phyloP scores from a whole-genome alignment of 352 stramenopile species.

The Globisporangium okanoganense region DNA sequence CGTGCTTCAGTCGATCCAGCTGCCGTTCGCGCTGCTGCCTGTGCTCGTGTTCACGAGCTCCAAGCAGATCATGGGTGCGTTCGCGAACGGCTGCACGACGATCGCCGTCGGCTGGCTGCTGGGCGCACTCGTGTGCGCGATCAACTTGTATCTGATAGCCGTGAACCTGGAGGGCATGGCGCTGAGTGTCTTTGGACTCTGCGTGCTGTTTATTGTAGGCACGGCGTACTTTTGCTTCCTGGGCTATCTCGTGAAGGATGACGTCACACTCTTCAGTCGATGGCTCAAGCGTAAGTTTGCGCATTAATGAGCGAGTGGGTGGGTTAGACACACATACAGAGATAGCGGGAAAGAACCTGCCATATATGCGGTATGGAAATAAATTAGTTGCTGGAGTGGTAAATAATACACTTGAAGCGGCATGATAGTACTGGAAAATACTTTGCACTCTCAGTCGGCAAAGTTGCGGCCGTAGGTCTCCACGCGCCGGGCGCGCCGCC shows the following conservation, averaged over 20 bases:
- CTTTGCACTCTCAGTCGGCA: slow-evolving; percentile 44
- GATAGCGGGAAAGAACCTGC: no score
- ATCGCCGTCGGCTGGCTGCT: slow-evolving; percentile 54
- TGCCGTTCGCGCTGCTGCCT: slow-evolving; percentile 90
- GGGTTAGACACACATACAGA: not conserved
- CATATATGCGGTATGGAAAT: no score
- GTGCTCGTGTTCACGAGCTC: slow-evolving; percentile 87
- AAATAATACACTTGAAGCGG: not conserved
- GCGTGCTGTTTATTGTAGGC: slow-evolving; percentile 27
- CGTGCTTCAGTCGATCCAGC: slow-evolving; percentile 90
- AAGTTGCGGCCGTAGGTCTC: slow-evolving; percentile 71
- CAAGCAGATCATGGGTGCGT: slow-evolving; percentile 75
- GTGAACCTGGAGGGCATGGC: slow-evolving; percentile 55
- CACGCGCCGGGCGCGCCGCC: slow-evolving; percentile 46
- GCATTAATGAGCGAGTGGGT: not conserved
- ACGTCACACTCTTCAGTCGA: slow-evolving; percentile 25
- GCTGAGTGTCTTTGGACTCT: slow-evolving; percentile 30
- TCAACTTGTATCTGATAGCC: slow-evolving; percentile 78
- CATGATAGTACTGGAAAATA: not conserved
- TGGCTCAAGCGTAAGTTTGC: slow-evolving; percentile 21
- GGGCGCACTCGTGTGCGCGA: slow-evolving; percentile 56
- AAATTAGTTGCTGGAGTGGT: slow-evolving; percentile 5
- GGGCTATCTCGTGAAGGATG: slow-evolving; percentile 51
- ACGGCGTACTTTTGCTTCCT: slow-evolving; percentile 71
- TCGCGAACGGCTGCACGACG: slow-evolving; percentile 46